These are phyloP conservation scores for Pichia sp. DNA, from an alignment of 1,139 yeast species.

Conservation along the genomic window DNA sequence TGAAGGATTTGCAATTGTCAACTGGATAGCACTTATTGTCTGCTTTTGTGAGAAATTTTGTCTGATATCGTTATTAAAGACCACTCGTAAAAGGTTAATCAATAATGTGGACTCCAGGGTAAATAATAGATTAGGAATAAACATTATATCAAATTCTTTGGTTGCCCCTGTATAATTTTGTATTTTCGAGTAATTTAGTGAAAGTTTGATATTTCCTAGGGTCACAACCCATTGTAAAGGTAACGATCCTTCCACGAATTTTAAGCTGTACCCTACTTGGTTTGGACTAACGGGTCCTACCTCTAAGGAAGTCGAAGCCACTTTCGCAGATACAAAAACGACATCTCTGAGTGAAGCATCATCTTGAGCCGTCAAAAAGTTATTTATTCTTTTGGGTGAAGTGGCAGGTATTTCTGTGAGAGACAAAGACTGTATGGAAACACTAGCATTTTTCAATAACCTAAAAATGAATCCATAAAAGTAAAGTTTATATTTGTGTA, in stretches of 20 bases:
- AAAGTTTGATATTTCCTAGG: slow-evolving; percentile 38
- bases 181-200: slow-evolving; percentile 35
- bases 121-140: slow-evolving; percentile 49
- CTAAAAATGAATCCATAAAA: slow-evolving; percentile 17
- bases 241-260: slow-evolving; percentile 47
- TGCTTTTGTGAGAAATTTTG: slow-evolving; percentile 13
- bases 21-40: slow-evolving; percentile 22
- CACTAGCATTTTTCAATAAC: slow-evolving; percentile 18
- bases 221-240: slow-evolving; percentile 53
- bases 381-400: slow-evolving; percentile 9
- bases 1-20: slow-evolving; percentile 24
- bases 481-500: slow-evolving; percentile 10
- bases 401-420: slow-evolving; percentile 24
- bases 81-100: slow-evolving; percentile 26
- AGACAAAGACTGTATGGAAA: slow-evolving; percentile 19
- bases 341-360: slow-evolving; percentile 26
- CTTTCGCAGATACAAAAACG: slow-evolving; percentile 31
- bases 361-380: slow-evolving; percentile 1
- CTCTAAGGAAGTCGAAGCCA: slow-evolving; percentile 35
- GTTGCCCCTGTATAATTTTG: slow-evolving; percentile 18
- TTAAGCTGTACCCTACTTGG: slow-evolving; percentile 59
- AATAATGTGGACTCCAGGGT: slow-evolving; percentile 53
- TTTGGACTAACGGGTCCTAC: slow-evolving; percentile 35
- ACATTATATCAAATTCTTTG: slow-evolving; percentile 40
- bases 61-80: slow-evolving; percentile 12